Conservation (phyloP, 768 basidiomycete genomes). For the Phaffia tasmanica region DNA sequence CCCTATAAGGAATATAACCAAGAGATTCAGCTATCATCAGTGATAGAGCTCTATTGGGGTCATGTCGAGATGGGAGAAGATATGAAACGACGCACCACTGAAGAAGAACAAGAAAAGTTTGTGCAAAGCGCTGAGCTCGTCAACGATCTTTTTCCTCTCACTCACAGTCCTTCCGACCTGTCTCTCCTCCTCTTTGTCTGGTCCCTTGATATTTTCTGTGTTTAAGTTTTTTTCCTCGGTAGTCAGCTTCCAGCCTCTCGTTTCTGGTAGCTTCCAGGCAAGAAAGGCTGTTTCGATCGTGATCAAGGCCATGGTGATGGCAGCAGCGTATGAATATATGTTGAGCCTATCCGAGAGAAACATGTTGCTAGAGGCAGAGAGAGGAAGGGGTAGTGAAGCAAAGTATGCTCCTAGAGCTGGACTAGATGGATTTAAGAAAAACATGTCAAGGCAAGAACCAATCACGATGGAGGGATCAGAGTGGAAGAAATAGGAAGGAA, state of each 20-base stretch:
- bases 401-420: constrained; percentile 95
- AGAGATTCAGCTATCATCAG: neutral
- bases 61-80: neutral
- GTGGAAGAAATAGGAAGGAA: no score
- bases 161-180: constrained; percentile 15
- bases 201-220: constrained; percentile 27
- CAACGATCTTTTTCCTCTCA: constrained; percentile 49
- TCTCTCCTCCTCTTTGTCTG: constrained; percentile 27
- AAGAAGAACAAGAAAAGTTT: constrained; percentile 80
- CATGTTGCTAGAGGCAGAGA: constrained; percentile 34
- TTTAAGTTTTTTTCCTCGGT: no score
- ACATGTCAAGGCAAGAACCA: constrained; percentile 36
- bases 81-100: constrained; percentile 45
- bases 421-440: constrained; percentile 45
- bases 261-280: constrained; percentile 68
- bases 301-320: constrained; percentile 67
- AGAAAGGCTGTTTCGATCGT: constrained; percentile 71
- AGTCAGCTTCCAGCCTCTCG: constrained; percentile 45
- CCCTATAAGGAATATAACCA: constrained; percentile 40
- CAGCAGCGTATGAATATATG: constrained; percentile 80
- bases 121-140: constrained; percentile 56
- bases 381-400: constrained; percentile 56
- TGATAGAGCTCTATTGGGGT: neutral
- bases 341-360: constrained; percentile 51
- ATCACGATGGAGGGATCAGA: no score